Base-by-base conservation (phyloP, 805 yeast species). In the Metschnikowia lochheadii region DNA sequence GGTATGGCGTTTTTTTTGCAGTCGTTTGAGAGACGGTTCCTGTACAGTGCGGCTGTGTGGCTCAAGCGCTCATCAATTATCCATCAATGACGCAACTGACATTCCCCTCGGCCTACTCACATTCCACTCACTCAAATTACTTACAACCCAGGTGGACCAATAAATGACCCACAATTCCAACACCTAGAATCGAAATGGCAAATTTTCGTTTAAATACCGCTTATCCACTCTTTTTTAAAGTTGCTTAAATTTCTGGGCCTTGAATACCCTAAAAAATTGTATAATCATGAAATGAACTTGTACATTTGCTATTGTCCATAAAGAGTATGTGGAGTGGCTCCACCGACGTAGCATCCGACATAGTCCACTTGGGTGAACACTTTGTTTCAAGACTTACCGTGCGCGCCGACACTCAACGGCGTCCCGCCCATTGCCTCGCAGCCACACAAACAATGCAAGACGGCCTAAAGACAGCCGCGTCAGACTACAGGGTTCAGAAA, bases 1-100 rank as follows among this genome's bases (percentile, higher is more conserved):
- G 18, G 34, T 15, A 23, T 23, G 38, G 45, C 32, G 45, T 18
- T 33, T 33, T 33, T 42, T 42, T 42, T 42, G 45, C 38, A 42
- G 34, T 33, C 45, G 13, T 7, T 21, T 10, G 20, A 26, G 6
- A 15, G 6, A 5, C 20, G 18, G 18, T 5, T 33, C 45, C 45
- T 42, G 45, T 32, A 42, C 38, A n/a, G 3, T 3, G 38, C 2
- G 5, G 1, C 11, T 26, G 5, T 40, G 43, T 40, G 43, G 43
- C 43, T 40, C 31, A 39, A n/a, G 21, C 18, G 41, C 29, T 21
- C 21, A 15, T 11, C 21, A 26, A 40, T n/a, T 21, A 23, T 21
- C 13, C 13, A 26, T 15, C 21, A 26, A 40, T 26, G 21, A 29
- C 34, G 34, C 43, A 40, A 38, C 20, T 5, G 13, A 21, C 14